A percentile compares a stretch with the other conserved stretches of the same genome.
Evolutionary conservation across 768 basidiomycete species (phyloP).

Genomic region (Collybiopsis confluens): DNA sequence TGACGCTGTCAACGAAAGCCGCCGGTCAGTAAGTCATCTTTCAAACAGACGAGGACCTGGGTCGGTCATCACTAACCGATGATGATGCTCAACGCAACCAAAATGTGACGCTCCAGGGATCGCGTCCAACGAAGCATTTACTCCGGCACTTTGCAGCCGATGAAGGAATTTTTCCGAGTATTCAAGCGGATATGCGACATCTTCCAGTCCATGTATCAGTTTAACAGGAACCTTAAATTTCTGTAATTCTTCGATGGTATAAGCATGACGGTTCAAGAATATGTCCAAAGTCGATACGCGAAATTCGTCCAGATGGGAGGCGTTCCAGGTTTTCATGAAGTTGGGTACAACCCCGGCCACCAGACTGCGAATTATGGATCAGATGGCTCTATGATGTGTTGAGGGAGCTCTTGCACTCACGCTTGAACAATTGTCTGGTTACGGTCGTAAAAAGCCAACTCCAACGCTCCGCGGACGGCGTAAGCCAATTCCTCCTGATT

Average conservation of each 20-base stretch:
- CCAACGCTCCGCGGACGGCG: slow-evolving; percentile 10
- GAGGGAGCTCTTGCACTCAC: slow-evolving; percentile 2
- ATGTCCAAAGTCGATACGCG: slow-evolving; percentile 5
- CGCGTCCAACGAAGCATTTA: slow-evolving; percentile 15
- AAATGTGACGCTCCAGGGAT: slow-evolving; percentile 20
- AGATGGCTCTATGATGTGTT: neutral
- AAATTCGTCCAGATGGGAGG: slow-evolving; percentile 4
- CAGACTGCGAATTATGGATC: slow-evolving; percentile 1
- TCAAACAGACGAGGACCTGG: neutral
- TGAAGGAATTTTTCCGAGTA: slow-evolving; percentile 13
- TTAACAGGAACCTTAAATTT: slow-evolving; percentile 18
- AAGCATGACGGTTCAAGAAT: slow-evolving; percentile 2
- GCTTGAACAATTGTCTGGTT: slow-evolving; percentile 2
- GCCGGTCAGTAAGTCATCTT: too few species aligned
- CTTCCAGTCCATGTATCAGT: slow-evolving; percentile 20
- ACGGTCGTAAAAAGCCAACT: slow-evolving; percentile 10
- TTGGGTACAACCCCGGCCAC: neutral
- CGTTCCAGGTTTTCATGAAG: slow-evolving; percentile 2
- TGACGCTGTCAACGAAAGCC: neutral
- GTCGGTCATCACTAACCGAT: neutral
- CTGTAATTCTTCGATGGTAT: neutral
- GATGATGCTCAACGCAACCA: slow-evolving; percentile 11
- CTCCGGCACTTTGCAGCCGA: slow-evolving; percentile 18
- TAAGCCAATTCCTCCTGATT: slow-evolving; percentile 7
- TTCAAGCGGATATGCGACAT: slow-evolving; percentile 20